phyloP scores from a whole-genome alignment of 106 monocot species.

The Gastrodia elata region DNA sequence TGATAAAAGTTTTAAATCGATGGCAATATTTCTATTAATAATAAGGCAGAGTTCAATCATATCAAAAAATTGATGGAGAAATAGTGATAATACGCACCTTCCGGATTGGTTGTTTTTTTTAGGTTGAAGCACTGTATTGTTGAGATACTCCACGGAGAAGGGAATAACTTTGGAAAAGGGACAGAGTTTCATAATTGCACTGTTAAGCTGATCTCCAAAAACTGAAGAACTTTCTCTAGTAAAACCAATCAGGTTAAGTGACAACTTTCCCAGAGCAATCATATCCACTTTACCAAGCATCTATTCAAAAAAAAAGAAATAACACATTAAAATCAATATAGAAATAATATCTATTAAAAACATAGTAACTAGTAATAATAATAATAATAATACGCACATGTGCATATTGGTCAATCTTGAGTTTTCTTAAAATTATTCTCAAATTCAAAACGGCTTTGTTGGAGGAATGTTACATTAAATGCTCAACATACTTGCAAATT shows the following conservation, averaged over 20 bases:
- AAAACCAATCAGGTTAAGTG: conserved; percentile 80
- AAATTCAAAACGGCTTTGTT: too few species aligned
- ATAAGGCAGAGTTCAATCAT: neutral
- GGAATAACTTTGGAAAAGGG: conserved; percentile 67
- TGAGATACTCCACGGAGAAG: conserved; percentile 78
- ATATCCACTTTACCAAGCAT: conserved; percentile 59
- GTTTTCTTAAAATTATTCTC: too few species aligned
- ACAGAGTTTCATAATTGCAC: conserved; percentile 31
- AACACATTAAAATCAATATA: neutral
- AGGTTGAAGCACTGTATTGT: conserved; percentile 58
- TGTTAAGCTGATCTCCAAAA: conserved; percentile 49
- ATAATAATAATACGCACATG: too few species aligned
- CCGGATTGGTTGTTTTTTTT: conserved; percentile 79
- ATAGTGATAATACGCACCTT: conserved; percentile 67
- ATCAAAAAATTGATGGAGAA: neutral
- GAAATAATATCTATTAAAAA: too few species aligned
- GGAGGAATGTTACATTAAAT: too few species aligned
- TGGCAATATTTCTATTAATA: neutral
- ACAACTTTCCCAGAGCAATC: conserved; percentile 65
- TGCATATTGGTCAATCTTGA: too few species aligned
- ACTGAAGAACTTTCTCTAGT: conserved; percentile 71
- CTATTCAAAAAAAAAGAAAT: conserved; percentile 26
- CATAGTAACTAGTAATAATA: too few species aligned
- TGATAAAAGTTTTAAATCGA: conserved; percentile 13
- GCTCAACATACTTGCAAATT: too few species aligned